Evolutionary conservation across 805 yeast species (phyloP).

Genomic region (Martiniozyma abietophila): DNA sequence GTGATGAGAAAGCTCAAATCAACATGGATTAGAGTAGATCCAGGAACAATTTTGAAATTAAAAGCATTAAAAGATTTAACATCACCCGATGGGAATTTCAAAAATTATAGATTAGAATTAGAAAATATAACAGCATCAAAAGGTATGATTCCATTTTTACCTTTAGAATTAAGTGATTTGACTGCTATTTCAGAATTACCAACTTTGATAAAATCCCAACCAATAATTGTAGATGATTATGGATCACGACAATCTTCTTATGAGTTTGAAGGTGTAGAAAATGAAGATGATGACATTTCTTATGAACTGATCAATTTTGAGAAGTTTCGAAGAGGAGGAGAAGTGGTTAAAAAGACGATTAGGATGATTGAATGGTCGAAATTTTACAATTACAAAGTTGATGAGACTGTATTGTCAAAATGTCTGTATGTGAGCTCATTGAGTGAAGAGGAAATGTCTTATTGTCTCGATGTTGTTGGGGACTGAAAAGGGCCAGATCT

Average conservation of each 20-base stretch:
- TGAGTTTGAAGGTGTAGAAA: conserved; percentile 1
- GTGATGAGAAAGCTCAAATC: conserved; percentile 47
- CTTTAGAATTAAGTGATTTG: conserved; percentile 75
- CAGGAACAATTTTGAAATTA: conserved; percentile 61
- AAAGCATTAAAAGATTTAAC: conserved; percentile 61
- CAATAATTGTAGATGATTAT: conserved; percentile 7
- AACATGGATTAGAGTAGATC: conserved; percentile 69
- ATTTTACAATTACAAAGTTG: conserved; percentile 45
- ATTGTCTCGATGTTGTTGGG: conserved; percentile 23
- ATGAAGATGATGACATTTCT: conserved; percentile 13
- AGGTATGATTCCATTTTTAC: conserved; percentile 89
- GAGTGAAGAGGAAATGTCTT: conserved; percentile 60
- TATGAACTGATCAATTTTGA: conserved; percentile 61
- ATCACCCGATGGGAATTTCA: conserved; percentile 68
- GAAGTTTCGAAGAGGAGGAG: conserved; percentile 66
- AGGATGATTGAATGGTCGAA: conserved; percentile 82
- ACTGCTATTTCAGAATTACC: conserved; percentile 64
- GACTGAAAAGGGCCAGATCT: conserved; percentile 1
- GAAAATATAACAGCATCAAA: conserved; percentile 44
- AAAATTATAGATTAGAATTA: conserved; percentile 53
- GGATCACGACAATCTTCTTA: too few relatives aligned
- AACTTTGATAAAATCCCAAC: conserved; percentile 28
- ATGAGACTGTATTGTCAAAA: conserved; percentile 65
- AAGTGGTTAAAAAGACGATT: conserved; percentile 65
- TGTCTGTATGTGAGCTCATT: conserved; percentile 74